phyloP scores from a whole-genome alignment of 208 protist genomes.

The Crithidia bombi region DNA sequence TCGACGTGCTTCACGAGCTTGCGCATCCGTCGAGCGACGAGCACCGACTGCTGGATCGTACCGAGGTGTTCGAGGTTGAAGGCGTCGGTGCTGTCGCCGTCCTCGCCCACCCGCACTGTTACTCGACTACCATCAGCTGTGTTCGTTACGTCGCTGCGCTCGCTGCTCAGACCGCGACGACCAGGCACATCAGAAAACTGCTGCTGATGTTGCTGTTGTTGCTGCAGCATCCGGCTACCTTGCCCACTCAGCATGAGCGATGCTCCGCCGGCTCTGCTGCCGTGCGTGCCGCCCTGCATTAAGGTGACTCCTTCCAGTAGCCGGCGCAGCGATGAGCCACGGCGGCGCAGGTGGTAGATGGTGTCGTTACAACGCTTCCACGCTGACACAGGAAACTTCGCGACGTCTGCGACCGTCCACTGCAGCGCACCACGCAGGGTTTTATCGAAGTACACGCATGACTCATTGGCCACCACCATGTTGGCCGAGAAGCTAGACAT shows the following conservation, averaged over 20 bases:
- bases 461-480: conserved; percentile 83
- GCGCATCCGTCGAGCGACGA: conserved; percentile 82
- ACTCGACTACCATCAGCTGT: conserved; percentile 12
- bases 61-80: conserved; percentile 38
- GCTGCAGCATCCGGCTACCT: conserved; percentile 10
- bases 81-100: conserved; percentile 1
- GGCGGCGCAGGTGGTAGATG: conserved; percentile 78
- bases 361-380: conserved; percentile 91
- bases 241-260: conserved; percentile 19
- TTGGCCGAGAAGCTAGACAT: conserved; percentile 72
- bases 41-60: conserved; percentile 73
- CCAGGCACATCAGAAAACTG: neutral
- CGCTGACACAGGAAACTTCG: conserved; percentile 66
- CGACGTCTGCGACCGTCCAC: conserved; percentile 46
- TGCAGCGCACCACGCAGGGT: conserved; percentile 39
- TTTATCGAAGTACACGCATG: conserved; percentile 82
- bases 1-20: conserved; percentile 83
- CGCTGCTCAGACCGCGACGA: conserved; percentile 8
- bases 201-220: conserved; percentile 1
- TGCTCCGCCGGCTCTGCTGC: no score
- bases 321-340: conserved; percentile 64
- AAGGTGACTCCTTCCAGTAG: conserved; percentile 51
- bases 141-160: neutral
- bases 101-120: conserved; percentile 15
- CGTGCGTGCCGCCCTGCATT: conserved; percentile 27